Base-by-base conservation (phyloP, 2,329 filamentous ascomycete genomes). In the Lizonia empirigonia region DNA sequence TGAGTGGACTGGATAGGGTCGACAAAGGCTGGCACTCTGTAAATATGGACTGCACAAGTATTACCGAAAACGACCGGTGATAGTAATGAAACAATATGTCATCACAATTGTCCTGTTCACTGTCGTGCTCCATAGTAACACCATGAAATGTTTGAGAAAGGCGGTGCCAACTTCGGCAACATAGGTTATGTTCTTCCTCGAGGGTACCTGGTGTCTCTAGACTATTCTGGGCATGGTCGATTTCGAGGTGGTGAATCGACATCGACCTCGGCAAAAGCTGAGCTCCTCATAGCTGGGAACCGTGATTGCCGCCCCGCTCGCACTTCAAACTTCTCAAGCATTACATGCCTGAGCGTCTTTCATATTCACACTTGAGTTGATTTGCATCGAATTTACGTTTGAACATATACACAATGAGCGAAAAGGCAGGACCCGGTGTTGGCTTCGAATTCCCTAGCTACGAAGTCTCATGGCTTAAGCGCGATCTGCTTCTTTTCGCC, bases 401-500 rank as follows among this genome's bases (percentile, higher is more conserved):
- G 30, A 27, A 9, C 9, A 29, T 7, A 34, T 34, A 33, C 55
- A 67, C 33, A 18, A 74, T 74, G 70, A 64, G 65, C 55, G 63
- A 64, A 39, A 58, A 67, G 58, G 49, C 59, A 38, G 68, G 70
- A 46, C 82, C 82, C 38, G 83, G 83, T 63, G 81, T 77, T 70
- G 90, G 91, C 66, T 91, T 92, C 76, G 84, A 94, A 75, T 96
- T 89, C 73, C 90, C 90, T 50, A 75, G 83, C 38, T 78, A 84
- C 67, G 83, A 87, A 69, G 90, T 96, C 9, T 83, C 87, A 64
- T 97, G 91, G 92, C 76, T 90, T 65, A 91, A 92, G 82, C 85
- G 92, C 60, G 92, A 97, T 79, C 85, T 87, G 27, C 81, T 97
- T 55, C 85, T 97, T 55, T 97, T 97, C 74, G 91, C 92, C 63